Percentiles rank a stretch among this genome's conserved stretches.
Conservation (phyloP, 306 rosid species). For the Vigna hirtella region DNA sequence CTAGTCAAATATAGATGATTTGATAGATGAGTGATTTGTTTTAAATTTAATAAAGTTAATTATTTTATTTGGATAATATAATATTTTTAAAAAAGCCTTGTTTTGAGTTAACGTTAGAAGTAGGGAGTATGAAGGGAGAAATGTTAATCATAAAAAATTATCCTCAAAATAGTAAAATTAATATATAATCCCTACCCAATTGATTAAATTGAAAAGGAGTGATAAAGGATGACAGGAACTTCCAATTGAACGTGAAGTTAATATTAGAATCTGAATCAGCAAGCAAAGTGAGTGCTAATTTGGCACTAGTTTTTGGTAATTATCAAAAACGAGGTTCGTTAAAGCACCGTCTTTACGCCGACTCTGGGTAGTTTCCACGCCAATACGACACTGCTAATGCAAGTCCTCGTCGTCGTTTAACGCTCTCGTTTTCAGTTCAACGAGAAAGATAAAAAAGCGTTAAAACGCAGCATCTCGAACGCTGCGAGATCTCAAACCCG, state of each 20-base stretch:
- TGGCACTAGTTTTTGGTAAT: background rate
- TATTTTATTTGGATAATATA: too few species aligned
- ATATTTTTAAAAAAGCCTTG: too few species aligned
- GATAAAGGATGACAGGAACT: background rate
- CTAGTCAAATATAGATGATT: too few species aligned
- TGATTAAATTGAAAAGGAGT: background rate
- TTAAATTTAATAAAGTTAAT: too few species aligned
- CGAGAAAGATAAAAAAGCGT: background rate
- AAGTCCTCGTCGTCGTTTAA: slow-evolving; percentile 26
- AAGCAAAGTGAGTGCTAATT: background rate
- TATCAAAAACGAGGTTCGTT: background rate
- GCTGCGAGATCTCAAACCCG: background rate
- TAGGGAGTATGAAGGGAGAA: background rate
- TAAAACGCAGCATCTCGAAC: background rate
- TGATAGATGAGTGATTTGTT: too few species aligned
- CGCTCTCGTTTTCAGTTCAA: background rate
- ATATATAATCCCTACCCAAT: background rate
- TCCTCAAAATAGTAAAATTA: background rate
- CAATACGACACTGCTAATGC: slow-evolving; percentile 37
- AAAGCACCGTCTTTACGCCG: background rate
- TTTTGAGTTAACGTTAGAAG: too few species aligned
- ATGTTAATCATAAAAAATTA: background rate
- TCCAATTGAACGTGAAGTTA: background rate
- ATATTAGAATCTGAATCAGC: background rate
- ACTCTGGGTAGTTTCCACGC: background rate